Conservation (phyloP, 2,329 filamentous ascomycete species). For the Parastagonospora avenae region DNA sequence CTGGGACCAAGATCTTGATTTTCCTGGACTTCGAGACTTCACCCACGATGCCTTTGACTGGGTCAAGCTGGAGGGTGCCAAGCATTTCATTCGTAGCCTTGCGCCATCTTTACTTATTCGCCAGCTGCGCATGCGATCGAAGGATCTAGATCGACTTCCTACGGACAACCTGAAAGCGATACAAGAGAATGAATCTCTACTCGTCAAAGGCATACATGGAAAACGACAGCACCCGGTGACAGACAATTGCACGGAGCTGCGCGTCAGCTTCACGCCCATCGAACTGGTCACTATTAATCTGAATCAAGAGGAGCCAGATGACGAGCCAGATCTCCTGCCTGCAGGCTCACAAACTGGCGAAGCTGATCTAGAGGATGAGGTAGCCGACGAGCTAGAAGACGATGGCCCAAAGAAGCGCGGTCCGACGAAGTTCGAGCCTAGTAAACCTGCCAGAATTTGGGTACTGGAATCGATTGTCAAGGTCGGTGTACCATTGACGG, state of each 20-base stretch:
- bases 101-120: slow-evolving; percentile 75
- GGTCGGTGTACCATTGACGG: slow-evolving; percentile 67
- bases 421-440: slow-evolving; percentile 65
- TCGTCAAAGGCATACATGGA: slow-evolving; percentile 71
- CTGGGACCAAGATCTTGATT: slow-evolving; percentile 70
- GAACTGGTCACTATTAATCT: slow-evolving; percentile 80
- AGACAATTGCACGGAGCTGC: slow-evolving; percentile 76
- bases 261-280: slow-evolving; percentile 76
- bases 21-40: slow-evolving; percentile 72
- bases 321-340: slow-evolving; percentile 56
- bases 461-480: slow-evolving; percentile 68
- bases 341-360: slow-evolving; percentile 22
- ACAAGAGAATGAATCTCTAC: slow-evolving; percentile 55
- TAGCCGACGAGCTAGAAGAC: slow-evolving; percentile 35
- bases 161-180: slow-evolving; percentile 43
- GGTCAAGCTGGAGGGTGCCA: slow-evolving; percentile 76
- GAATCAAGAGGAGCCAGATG: slow-evolving; percentile 72
- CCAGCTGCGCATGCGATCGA: slow-evolving; percentile 54
- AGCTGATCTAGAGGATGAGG: slow-evolving; percentile 42
- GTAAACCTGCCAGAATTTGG: slow-evolving; percentile 70
- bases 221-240: slow-evolving; percentile 73
- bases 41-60: slow-evolving; percentile 83
- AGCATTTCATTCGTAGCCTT: slow-evolving; percentile 82
- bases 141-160: slow-evolving; percentile 20
- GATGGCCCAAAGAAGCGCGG: slow-evolving; percentile 52